Percentiles rank a stretch among this genome's conserved stretches.
phyloP scores from a whole-genome alignment of 345 rosid species.

The Eucalyptus pumila region DNA sequence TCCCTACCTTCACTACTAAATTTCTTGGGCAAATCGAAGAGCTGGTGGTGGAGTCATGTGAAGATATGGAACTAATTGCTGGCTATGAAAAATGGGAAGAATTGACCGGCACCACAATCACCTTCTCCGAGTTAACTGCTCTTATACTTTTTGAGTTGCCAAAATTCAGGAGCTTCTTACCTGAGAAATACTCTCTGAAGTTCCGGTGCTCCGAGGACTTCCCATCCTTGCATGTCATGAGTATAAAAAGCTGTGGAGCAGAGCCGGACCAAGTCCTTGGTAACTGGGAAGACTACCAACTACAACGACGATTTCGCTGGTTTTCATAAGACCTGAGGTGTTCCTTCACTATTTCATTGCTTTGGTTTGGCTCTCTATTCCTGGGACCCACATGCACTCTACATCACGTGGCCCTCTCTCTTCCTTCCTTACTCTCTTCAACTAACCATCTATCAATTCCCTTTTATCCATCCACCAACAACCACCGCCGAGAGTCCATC shows the following conservation, averaged over 20 bases:
- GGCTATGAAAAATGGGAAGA: background rate
- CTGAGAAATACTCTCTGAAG: background rate
- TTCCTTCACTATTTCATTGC: too few relatives aligned
- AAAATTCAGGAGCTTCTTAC: background rate
- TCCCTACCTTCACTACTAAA: fast-evolving
- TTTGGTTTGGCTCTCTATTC: too few relatives aligned
- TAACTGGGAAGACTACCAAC: fast-evolving
- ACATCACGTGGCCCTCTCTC: too few relatives aligned
- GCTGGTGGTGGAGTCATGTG: background rate
- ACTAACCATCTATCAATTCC: too few relatives aligned
- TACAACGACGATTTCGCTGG: too few relatives aligned
- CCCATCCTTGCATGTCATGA: fast-evolving
- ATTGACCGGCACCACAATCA: fast-evolving
- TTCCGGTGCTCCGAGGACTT: background rate
- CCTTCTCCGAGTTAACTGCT: fast-evolving
- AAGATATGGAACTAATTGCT: background rate
- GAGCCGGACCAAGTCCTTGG: background rate
- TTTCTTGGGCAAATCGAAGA: background rate
- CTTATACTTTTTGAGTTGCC: fast-evolving
- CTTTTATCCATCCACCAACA: too few relatives aligned
- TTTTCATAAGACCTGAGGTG: too few relatives aligned
- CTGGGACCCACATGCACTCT: too few relatives aligned
- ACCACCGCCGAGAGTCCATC: too few relatives aligned
- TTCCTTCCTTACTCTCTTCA: too few relatives aligned
- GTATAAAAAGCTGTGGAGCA: background rate